Conservation (phyloP, 2,329 filamentous ascomycete species). For the Stagonosporopsis rhizophila region DNA sequence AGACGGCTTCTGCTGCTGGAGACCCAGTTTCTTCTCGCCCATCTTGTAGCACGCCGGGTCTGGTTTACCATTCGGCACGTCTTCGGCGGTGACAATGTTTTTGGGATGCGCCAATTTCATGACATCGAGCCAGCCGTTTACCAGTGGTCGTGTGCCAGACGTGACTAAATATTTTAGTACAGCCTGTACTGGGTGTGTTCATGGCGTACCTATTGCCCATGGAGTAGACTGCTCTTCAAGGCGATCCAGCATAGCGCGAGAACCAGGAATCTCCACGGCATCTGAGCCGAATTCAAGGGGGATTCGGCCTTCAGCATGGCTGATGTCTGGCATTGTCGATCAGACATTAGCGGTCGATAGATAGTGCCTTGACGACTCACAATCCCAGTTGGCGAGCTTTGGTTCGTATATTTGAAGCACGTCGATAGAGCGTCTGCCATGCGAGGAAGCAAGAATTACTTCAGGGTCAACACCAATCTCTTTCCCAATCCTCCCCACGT, state of each 20-base stretch:
- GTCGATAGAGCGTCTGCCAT: slow-evolving; percentile 90
- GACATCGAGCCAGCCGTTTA: slow-evolving; percentile 59
- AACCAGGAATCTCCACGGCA: slow-evolving; percentile 85
- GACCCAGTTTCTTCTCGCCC: slow-evolving; percentile 51
- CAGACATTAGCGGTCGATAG: slow-evolving; percentile 6
- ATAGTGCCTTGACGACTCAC: slow-evolving; percentile 59
- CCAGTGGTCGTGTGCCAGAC: slow-evolving; percentile 56
- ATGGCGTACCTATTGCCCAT: slow-evolving; percentile 72
- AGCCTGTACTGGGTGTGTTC: neutral
- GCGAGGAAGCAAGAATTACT: slow-evolving; percentile 86
- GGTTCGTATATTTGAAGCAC: slow-evolving; percentile 79
- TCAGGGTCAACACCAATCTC: slow-evolving; percentile 86
- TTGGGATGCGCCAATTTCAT: slow-evolving; percentile 57
- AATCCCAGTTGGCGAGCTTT: slow-evolving; percentile 90
- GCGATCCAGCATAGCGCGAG: slow-evolving; percentile 70
- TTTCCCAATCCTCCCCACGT: slow-evolving; percentile 68
- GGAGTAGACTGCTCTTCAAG: slow-evolving; percentile 69
- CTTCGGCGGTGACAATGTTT: slow-evolving; percentile 58
- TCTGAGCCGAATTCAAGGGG: slow-evolving; percentile 78
- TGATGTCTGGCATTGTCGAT: slow-evolving; percentile 67
- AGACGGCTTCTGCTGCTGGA: slow-evolving; percentile 49
- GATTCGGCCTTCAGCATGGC: slow-evolving; percentile 76
- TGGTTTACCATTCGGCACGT: slow-evolving; percentile 58
- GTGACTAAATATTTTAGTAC: slow-evolving; percentile 54
- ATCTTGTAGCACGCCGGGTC: slow-evolving; percentile 59